phyloP scores from a whole-genome alignment of 139 green algal species.

The Auxenochlorella protothecoides region DNA sequence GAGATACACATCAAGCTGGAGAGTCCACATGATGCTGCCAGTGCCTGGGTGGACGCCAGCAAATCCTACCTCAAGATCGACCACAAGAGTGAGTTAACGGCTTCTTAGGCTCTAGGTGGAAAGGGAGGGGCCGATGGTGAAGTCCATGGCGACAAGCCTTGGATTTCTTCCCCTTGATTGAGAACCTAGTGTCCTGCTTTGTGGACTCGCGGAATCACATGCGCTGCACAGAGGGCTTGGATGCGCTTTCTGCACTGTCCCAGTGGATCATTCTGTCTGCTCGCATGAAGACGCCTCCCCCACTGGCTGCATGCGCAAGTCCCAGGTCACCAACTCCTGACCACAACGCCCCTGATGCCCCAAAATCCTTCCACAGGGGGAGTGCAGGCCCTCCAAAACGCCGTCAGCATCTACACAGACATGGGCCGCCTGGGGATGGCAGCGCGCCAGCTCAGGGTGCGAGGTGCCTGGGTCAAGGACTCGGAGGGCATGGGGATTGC shows the following conservation, averaged over 20 bases:
- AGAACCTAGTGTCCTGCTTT: no score
- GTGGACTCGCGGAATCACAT: background rate
- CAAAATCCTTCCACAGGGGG: conserved; percentile 22
- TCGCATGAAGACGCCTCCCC: no score
- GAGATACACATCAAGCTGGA: conserved; percentile 78
- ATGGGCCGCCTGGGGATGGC: conserved; percentile 90
- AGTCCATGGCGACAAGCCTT: no score
- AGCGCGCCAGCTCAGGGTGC: conserved; percentile 59
- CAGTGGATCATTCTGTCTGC: no score
- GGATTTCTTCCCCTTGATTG: no score
- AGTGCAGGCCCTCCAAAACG: conserved; percentile 45
- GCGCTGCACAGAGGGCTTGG: background rate
- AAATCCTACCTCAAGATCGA: conserved; percentile 73
- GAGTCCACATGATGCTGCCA: conserved; percentile 78
- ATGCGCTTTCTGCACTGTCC: no score
- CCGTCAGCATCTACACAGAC: conserved; percentile 82
- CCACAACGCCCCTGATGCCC: no score
- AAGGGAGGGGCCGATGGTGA: no score
- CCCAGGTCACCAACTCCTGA: no score
- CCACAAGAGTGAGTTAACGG: conserved; percentile 15
- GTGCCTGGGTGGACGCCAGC: conserved; percentile 71
- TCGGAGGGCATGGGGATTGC: no score
- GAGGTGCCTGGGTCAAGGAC: background rate
- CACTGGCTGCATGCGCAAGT: no score
- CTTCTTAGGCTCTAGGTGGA: no score